Evolutionary conservation across 2,329 filamentous ascomycete genomes (phyloP).

Genomic region (Arthrinium puccinioides): DNA sequence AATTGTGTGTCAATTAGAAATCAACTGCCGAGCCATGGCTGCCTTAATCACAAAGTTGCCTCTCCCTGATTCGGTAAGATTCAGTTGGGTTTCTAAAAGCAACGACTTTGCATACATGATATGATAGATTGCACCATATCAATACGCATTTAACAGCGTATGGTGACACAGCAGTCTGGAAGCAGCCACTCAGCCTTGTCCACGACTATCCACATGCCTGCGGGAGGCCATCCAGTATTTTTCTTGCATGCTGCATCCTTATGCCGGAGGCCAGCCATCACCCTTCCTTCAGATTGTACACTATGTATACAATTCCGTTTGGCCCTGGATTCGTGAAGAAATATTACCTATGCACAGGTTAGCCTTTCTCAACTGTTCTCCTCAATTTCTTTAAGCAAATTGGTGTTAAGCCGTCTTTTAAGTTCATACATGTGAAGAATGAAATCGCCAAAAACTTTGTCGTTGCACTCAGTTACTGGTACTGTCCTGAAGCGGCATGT

Average conservation of each 20-base stretch:
- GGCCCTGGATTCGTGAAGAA: not conserved
- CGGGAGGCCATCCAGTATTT: not conserved
- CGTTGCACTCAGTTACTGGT: not conserved
- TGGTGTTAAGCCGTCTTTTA: not conserved
- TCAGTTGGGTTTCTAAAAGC: too few species aligned
- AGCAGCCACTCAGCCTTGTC: not conserved
- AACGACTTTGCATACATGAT: too few species aligned
- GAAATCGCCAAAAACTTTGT: not conserved
- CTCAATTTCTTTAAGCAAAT: not conserved
- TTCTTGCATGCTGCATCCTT: too few species aligned
- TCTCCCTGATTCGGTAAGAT: too few species aligned
- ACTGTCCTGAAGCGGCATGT: constrained; percentile 1
- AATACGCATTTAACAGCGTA: too few species aligned
- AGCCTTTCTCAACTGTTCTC: not conserved
- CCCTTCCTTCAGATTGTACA: too few species aligned
- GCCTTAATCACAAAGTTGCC: too few species aligned
- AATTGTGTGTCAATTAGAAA: too few species aligned
- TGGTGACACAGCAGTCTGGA: not conserved
- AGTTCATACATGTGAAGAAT: not conserved
- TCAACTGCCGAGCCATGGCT: too few species aligned
- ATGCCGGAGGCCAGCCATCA: too few species aligned
- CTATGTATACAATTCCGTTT: too few species aligned
- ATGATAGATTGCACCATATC: too few species aligned
- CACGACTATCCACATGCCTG: not conserved
- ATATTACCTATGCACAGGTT: not conserved